phyloP scores from a whole-genome alignment of 768 basidiomycete species.

The Pisolithus sp. region DNA sequence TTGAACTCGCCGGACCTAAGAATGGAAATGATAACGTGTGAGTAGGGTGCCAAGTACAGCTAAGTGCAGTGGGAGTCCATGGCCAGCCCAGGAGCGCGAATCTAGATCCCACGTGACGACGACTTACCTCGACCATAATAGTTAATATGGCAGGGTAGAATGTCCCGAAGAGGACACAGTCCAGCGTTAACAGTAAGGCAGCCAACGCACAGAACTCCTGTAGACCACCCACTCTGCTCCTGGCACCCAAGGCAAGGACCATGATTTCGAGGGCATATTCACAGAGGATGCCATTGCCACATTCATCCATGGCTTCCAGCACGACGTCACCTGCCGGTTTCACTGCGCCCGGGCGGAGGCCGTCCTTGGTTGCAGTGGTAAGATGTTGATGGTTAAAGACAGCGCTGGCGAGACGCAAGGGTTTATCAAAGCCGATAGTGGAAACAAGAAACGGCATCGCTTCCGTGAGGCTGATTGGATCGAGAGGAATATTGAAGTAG shows the following conservation, averaged over 20 bases:
- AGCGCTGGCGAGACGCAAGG: constrained; percentile 81
- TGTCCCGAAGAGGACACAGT: constrained; percentile 83
- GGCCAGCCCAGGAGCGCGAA: too few species aligned
- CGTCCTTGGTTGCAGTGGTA: constrained; percentile 31
- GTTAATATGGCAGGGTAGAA: constrained; percentile 85
- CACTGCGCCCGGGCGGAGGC: constrained; percentile 39
- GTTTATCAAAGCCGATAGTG: constrained; percentile 97
- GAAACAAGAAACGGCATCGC: constrained; percentile 97
- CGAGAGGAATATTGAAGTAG: constrained; percentile 78
- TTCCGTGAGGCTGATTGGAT: constrained; percentile 89
- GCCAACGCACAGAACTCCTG: constrained; percentile 94
- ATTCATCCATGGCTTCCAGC: constrained; percentile 71
- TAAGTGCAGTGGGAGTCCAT: too few species aligned
- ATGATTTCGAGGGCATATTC: constrained; percentile 93
- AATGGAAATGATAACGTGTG: too few species aligned
- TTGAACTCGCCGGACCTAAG: constrained; percentile 65
- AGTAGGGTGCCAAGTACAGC: too few species aligned
- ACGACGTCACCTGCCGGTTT: constrained; percentile 82
- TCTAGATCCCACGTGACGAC: constrained; percentile 9
- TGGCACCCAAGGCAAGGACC: constrained; percentile 82
- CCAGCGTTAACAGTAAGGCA: constrained; percentile 74
- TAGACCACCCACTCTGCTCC: constrained; percentile 83
- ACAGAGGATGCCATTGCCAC: constrained; percentile 81
- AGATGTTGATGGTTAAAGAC: constrained; percentile 81
- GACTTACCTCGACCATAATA: constrained; percentile 86